A percentile compares a stretch with the other conserved stretches of the same genome.
These are phyloP conservation scores for Combretum micranthum DNA, from an alignment of 345 rosid genomes.

Conservation along the genomic window DNA sequence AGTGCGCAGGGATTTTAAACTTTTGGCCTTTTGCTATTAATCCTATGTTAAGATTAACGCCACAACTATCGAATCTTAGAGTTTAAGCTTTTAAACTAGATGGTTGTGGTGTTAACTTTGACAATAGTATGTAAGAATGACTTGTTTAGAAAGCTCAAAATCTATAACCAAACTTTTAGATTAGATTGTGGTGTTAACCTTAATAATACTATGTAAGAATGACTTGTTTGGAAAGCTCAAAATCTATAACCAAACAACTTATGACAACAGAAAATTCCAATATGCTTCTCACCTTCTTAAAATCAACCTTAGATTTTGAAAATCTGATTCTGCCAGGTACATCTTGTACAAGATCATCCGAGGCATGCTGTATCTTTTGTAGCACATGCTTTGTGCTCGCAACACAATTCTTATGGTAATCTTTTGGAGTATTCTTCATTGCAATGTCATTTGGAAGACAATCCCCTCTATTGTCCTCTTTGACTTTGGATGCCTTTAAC, in stretches of 20 bases:
- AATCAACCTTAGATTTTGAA: slow-evolving; percentile 14
- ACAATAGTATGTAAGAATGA: too few relatives aligned
- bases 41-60: too few relatives aligned
- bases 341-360: slow-evolving; percentile 4
- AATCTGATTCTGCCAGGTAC: slow-evolving; percentile 7
- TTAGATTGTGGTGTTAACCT: too few relatives aligned
- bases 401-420: slow-evolving; percentile 7
- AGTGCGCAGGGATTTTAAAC: too few relatives aligned
- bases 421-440: slow-evolving; percentile 13
- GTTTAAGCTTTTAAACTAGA: too few relatives aligned
- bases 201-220: slow-evolving; percentile 24
- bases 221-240: slow-evolving; percentile 26
- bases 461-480: not conserved
- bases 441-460: too few relatives aligned
- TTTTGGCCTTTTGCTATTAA: too few relatives aligned
- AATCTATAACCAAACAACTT: slow-evolving; percentile 21
- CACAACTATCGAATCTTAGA: too few relatives aligned
- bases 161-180: too few relatives aligned
- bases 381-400: slow-evolving; percentile 2
- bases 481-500: slow-evolving; percentile 4
- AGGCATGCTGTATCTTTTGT: slow-evolving; percentile 7
- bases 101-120: too few relatives aligned
- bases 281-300: slow-evolving; percentile 16
- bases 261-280: slow-evolving; percentile 25
- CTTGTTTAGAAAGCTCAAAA: too few relatives aligned